Evolutionary conservation across 345 rosid genomes (phyloP).

Genomic region (Rhodamnia rubescens): DNA sequence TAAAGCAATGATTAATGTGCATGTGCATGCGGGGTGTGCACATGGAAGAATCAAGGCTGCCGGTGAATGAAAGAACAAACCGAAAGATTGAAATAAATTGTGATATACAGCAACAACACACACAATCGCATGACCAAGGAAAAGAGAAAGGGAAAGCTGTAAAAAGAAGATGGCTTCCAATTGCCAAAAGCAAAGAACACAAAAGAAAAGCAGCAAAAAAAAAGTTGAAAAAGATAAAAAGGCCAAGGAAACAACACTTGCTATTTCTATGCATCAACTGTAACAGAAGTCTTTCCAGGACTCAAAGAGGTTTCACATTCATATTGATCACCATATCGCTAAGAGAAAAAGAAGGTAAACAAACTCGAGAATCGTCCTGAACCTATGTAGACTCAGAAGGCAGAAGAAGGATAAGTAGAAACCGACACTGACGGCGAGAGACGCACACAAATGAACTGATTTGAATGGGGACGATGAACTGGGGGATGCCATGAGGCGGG

Average conservation of each 20-base stretch:
- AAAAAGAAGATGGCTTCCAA: background rate
- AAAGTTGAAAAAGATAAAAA: background rate
- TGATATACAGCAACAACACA: background rate
- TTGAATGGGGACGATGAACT: background rate
- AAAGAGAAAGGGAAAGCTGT: background rate
- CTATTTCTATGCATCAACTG: background rate
- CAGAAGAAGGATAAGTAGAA: background rate
- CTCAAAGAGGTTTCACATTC: background rate
- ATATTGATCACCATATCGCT: background rate
- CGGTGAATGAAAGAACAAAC: background rate
- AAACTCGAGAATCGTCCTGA: background rate
- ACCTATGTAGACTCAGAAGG: background rate
- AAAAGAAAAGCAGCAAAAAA: background rate
- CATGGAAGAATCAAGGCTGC: background rate
- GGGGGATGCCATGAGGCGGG: background rate
- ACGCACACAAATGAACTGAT: background rate
- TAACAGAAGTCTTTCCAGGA: background rate
- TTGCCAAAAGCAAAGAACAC: background rate
- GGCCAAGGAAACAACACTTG: background rate
- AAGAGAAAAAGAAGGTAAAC: background rate
- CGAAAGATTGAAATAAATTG: background rate
- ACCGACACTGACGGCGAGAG: background rate
- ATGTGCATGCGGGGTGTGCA: background rate
- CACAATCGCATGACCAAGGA: background rate
- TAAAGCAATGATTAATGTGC: background rate